Evolutionary conservation across 345 rosid species (phyloP), one percentile per base, ranked within the genome.

Genomic region (Anacardium occidentale): DNA sequence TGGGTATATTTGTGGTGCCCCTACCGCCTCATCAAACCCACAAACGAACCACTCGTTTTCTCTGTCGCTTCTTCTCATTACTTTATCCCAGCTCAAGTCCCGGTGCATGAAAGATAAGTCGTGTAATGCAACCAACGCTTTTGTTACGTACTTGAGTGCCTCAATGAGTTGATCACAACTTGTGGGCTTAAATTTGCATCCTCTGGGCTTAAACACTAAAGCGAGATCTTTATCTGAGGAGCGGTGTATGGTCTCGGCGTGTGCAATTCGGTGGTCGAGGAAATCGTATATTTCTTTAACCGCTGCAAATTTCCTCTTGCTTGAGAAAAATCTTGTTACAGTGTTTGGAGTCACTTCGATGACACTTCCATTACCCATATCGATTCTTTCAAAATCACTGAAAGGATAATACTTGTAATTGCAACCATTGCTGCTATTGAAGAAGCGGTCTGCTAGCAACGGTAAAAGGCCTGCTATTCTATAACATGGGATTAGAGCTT

Each of bases 81-180:
- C 96, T 75, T 88, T 95, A 29, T 92, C 91, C 99, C 99, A 95
- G 25, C 91, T 80, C 83, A 95, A 63, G 78, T 92, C 89, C 45
- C 97, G 79, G 78, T 95, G 99, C 99, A 95, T 92, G 87, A 88
- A 95, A n/a, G 93, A 88, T 18, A 92, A 55, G 81, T 95, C 98
- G 55, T 95, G 99, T 20, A 95, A 80, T 0, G 98, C 99, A 26
- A 92, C 97, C 29, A 95, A 77, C 0, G 97, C 91, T 75, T 87
- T 91, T 13, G 99, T 91, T 70, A 95, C 98, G 80, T 82, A 89
- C 78, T 85, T 91, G 21, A 95, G 76, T 0, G 99, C 93, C 69
- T 91, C 98, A 12, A 92, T 86, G 0, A 95, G 88, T 66, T 95
- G 91, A 58, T 92, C 94, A 59, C 83, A 76, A 66, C 73, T 91